phyloP scores from a whole-genome alignment of 371 early-diverging fungal species.

The Phascolomyces articulosus region DNA sequence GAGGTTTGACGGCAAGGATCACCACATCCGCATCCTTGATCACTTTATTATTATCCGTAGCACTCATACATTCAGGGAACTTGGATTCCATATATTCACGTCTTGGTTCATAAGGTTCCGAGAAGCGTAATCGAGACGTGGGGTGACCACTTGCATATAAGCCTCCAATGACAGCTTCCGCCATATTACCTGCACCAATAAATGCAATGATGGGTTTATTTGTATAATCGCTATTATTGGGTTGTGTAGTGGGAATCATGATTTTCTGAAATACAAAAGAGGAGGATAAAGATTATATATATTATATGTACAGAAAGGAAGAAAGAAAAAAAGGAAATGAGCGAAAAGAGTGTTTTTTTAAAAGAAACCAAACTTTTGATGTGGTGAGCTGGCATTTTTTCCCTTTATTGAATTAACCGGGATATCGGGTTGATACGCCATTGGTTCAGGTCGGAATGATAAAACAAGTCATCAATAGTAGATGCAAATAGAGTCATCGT shows the following conservation, averaged over 20 bases:
- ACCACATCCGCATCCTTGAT: slow-evolving; percentile 70
- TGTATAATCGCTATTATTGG: neutral
- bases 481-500: no score
- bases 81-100: slow-evolving; percentile 65
- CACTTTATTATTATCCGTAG: slow-evolving; percentile 39
- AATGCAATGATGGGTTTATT: slow-evolving; percentile 58
- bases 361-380: no score
- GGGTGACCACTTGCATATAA: slow-evolving; percentile 75
- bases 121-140: slow-evolving; percentile 69
- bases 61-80: slow-evolving; percentile 52
- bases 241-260: neutral
- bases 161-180: slow-evolving; percentile 90
- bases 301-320: no score
- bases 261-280: no score
- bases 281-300: no score
- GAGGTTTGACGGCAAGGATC: slow-evolving; percentile 91
- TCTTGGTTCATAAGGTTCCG: slow-evolving; percentile 78
- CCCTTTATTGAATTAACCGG: no score
- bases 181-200: slow-evolving; percentile 96
- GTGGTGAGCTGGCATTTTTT: no score
- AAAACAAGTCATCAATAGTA: no score
- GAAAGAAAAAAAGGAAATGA: no score
- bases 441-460: no score
- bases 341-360: no score
- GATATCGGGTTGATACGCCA: no score